Base-by-base conservation (phyloP, 2,329 filamentous ascomycete genomes). In the Cladosporium velox region DNA sequence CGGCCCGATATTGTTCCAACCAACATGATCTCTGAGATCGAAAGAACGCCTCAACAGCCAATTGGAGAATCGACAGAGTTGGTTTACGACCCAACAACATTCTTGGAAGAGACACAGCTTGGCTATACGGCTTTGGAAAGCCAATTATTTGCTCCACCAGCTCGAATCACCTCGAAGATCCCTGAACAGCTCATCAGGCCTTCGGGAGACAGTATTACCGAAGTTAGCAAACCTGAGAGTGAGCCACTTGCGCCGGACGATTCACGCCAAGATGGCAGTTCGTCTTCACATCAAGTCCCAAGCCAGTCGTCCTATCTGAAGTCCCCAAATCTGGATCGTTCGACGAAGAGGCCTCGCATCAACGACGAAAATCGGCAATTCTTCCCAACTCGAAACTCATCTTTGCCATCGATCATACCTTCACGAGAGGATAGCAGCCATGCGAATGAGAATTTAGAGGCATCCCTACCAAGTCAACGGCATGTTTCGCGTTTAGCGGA, bases 31-130 rank as follows among this genome's bases (percentile, higher is more conserved):
- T 15, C 26, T 30, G 57, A 47, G 15, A 6, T 8, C 5, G 7
- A 30, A 32, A 14, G 2, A 21, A 28, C 15, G 12, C 26, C 57
- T 15, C n/a, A 47, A n/a, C 24, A 30, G 14, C 38, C 14, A 12
- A 26, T n/a, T 47, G 57, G 26, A 14, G 38, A 59, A 10, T 3
- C n/a, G 4, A 34, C 35, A n/a, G n/a, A 47, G 2, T 15, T 57
- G 34, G 30, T 10, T 11, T 52, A 59, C 24, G 52, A 64, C 24
- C 24, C 52, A 15, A 64, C 59, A 3, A 59, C 44, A n/a, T 64
- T 64, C n/a, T 44, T 62, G n/a, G 59, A 82, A 34, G 77, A 82
- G 64, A 81, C 81, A 6, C 81, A 83, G 67, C 65, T 79, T 28
- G 81, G 79, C 18, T 74, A 74, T 49, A 71, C 74, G 38, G 78